Conservation (phyloP, 768 basidiomycete species). For the Lanmaoa rubissima region DNA sequence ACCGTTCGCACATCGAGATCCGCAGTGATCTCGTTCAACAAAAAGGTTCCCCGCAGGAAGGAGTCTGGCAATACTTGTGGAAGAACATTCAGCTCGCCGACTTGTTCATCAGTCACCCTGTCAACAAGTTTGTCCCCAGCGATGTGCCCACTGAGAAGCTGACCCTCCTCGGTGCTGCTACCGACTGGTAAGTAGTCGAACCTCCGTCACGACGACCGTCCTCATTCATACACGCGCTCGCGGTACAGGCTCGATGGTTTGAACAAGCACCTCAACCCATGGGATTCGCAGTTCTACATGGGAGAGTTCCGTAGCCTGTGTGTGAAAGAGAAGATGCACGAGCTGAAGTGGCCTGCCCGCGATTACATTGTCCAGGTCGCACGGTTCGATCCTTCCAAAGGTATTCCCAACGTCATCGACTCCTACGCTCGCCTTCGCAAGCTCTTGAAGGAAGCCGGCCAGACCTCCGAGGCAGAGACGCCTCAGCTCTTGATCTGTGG, state of each 20-base stretch:
- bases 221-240: conserved; percentile 1
- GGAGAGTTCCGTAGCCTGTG: conserved; percentile 81
- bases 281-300: conserved; percentile 90
- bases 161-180: conserved; percentile 75
- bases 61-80: conserved; percentile 95
- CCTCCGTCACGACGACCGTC: conserved; percentile 6
- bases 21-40: conserved; percentile 84
- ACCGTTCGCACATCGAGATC: conserved; percentile 94
- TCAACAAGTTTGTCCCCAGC: conserved; percentile 89
- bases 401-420: conserved; percentile 81
- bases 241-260: conserved; percentile 78
- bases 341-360: conserved; percentile 74
- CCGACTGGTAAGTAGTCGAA: conserved; percentile 65
- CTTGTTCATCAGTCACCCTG: conserved; percentile 92
- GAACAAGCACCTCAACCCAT: conserved; percentile 81
- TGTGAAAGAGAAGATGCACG: conserved; percentile 74
- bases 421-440: conserved; percentile 84
- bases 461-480: conserved; percentile 46
- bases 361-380: conserved; percentile 91
- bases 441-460: conserved; percentile 47
- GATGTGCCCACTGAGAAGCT: conserved; percentile 74
- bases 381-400: conserved; percentile 90
- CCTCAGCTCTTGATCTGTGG: conserved; percentile 85
- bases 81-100: conserved; percentile 88
- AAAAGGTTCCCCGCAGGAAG: conserved; percentile 79